Conservation (phyloP, 768 basidiomycete genomes). For the Cyathus striatus region DNA sequence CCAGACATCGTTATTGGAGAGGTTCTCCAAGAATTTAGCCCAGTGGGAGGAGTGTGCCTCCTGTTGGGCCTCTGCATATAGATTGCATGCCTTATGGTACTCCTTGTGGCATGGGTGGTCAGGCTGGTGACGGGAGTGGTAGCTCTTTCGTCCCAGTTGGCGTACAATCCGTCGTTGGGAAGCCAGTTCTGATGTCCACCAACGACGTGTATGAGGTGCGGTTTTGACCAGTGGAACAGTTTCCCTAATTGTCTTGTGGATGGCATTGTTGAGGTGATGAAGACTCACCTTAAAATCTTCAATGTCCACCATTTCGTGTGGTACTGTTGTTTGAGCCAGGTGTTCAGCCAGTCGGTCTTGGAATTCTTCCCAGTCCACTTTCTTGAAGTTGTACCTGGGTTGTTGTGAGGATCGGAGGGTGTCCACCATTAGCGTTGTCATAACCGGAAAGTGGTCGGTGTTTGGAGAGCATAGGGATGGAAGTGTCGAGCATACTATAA, state of each 20-base stretch:
- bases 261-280: no score
- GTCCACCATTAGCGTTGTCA: constrained; percentile 14
- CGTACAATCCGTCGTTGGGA: no score
- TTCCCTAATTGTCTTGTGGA: no score
- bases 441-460: constrained; percentile 29
- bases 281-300: no score
- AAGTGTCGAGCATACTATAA: constrained; percentile 17
- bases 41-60: constrained; percentile 16
- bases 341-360: constrained; percentile 1
- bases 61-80: constrained; percentile 9
- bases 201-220: no score
- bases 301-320: no score
- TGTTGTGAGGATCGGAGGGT: neutral
- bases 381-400: constrained; percentile 12
- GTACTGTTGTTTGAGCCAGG: no score
- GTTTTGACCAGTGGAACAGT: no score
- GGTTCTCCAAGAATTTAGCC: constrained; percentile 18
- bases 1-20: constrained; percentile 10
- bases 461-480: constrained; percentile 6
- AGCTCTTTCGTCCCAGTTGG: neutral
- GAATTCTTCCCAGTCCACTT: constrained; percentile 16
- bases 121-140: neutral
- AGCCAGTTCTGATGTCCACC: no score
- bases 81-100: constrained; percentile 5
- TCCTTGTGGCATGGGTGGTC: neutral